Evolutionary conservation across 2,329 filamentous ascomycete genomes (phyloP), one percentile per base, ranked within the genome.

Genomic region (Clonostachys rhizophaga): DNA sequence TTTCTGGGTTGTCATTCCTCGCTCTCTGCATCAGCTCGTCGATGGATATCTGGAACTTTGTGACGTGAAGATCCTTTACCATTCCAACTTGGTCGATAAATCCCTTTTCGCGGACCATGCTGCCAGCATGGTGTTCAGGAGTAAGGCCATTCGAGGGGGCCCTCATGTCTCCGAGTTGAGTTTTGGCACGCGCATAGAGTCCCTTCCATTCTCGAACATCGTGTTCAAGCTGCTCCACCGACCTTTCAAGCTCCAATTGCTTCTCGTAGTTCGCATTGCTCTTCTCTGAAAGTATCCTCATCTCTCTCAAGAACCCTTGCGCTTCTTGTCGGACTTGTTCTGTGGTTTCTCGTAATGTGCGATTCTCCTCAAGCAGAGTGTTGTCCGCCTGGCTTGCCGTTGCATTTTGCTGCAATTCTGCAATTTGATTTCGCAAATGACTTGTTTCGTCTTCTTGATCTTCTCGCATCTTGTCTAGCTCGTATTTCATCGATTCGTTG

Each of bases 1-100:
- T 80, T 42, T 86, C 79, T 1, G 90, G 83, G 45, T 87, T 81
- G n/a, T 87, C 81, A 34, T 77, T 76, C 44, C 91, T 84, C 16
- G 91, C 90, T 39, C 78, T 80, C 53, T 86, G 86, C 35, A 99
- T 75, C 37, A 97, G 76, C 58, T 97, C 92, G 61, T 99, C 92
- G 51, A 99, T 88, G 18, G 91, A 82, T 50, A 97, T 86, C 65
- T 99, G 94, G 71, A 96, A 97, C 60, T 89, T 91, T 44, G 92
- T 96, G 54, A 99, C 83, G 62, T 96, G 88, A 12, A 96, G 80
- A 65, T 96, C 94, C 67, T 89, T 91, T 56, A 99, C 83, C 18
- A 94, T 65, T 6, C 94, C 94, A 49, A 84, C 79, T 12, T 85
- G 79, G 36, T 86, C 78, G 18, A 81, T 78, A 54, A 94, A 85